Evolutionary conservation across 1,284 basidiomycete genomes (phyloP).

Genomic region (Ganoderma lucidum): DNA sequence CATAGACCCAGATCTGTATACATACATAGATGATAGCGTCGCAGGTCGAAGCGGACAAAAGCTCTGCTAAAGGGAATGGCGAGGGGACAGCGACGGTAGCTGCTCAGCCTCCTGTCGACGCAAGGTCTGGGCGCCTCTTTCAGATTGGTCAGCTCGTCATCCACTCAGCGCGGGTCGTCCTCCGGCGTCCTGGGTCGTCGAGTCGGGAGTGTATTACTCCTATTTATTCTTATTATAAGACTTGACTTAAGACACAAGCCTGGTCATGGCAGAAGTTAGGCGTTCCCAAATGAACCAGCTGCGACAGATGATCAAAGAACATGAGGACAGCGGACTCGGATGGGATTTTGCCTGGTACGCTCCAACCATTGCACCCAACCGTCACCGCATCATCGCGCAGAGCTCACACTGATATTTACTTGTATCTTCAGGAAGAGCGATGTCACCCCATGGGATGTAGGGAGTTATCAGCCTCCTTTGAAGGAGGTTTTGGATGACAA

Average conservation of each 20-base stretch:
- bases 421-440: constrained; percentile 56
- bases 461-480: constrained; percentile 62
- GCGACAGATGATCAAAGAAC: constrained; percentile 12
- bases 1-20: too few species aligned
- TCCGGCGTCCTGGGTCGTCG: too few species aligned
- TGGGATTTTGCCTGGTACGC: constrained; percentile 37
- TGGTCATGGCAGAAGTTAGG: not conserved
- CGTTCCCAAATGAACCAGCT: not conserved
- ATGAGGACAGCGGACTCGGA: constrained; percentile 17
- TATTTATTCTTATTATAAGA: too few species aligned
- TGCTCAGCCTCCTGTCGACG: too few species aligned
- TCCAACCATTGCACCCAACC: not conserved
- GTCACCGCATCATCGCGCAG: not conserved
- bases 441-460: constrained; percentile 73
- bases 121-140: too few species aligned
- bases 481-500: constrained; percentile 57
- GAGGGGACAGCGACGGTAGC: too few species aligned
- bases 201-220: too few species aligned
- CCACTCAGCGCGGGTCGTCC: too few species aligned
- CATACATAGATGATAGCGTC: too few species aligned
- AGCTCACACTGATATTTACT: not conserved
- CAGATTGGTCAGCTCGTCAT: too few species aligned
- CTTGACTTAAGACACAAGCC: not conserved
- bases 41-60: too few species aligned
- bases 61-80: too few species aligned